Conservation (phyloP, 768 basidiomycete genomes). For the Trametes coccinea region DNA sequence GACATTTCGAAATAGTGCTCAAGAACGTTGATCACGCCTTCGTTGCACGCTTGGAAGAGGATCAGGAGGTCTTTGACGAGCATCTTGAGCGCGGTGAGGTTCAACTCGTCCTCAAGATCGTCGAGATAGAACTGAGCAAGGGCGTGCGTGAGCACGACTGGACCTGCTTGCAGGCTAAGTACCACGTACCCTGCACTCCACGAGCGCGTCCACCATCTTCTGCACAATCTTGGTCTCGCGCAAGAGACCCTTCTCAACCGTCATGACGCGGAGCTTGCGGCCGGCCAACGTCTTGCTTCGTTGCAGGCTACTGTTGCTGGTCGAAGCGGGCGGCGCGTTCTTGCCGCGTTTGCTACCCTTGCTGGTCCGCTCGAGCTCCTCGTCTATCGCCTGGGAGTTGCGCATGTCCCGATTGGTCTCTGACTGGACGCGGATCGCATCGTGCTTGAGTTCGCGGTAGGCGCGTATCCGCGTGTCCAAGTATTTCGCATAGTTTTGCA, state of each 20-base stretch:
- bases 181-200: conserved; percentile 79
- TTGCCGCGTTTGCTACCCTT: conserved; percentile 25
- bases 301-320: conserved; percentile 30
- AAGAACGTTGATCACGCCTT: conserved; percentile 83
- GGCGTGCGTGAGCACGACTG: neutral
- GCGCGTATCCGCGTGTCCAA: conserved; percentile 86
- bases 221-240: conserved; percentile 92
- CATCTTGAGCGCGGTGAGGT: conserved; percentile 86
- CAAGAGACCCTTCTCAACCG: conserved; percentile 93
- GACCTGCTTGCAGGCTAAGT: neutral
- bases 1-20: conserved; percentile 99
- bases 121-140: conserved; percentile 83
- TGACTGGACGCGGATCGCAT: conserved; percentile 90
- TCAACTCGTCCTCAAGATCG: conserved; percentile 89
- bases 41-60: conserved; percentile 94
- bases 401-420: conserved; percentile 89
- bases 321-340: conserved; percentile 33
- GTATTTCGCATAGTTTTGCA: conserved; percentile 86
- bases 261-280: conserved; percentile 84
- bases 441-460: conserved; percentile 90
- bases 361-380: conserved; percentile 40
- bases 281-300: conserved; percentile 80
- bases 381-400: conserved; percentile 61
- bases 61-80: conserved; percentile 95
- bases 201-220: conserved; percentile 81